These are phyloP conservation scores for Aspergillus unguis DNA, from an alignment of 2,329 filamentous ascomycete species.

Conservation along the genomic window DNA sequence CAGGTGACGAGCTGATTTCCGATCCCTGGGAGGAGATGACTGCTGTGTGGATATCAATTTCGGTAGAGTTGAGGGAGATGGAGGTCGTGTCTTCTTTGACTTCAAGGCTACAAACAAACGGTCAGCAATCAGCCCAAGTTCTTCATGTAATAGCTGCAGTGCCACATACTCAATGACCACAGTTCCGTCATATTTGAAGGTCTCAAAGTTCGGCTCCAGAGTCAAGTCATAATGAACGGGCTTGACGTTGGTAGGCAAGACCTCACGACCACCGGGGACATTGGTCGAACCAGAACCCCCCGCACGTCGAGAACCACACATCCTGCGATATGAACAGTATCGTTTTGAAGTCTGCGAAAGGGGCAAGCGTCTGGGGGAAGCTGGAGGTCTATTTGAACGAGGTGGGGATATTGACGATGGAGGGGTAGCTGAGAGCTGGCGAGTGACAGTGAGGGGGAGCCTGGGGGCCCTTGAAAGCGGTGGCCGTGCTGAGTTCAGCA, in stretches of 20 bases:
- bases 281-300: constrained; percentile 56
- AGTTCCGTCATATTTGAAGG: constrained; percentile 79
- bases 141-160: neutral
- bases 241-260: constrained; percentile 87
- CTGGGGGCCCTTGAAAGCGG: constrained; percentile 31
- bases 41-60: constrained; percentile 76
- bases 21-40: constrained; percentile 60
- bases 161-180: constrained; percentile 70
- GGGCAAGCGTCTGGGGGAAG: constrained; percentile 22
- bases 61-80: constrained; percentile 82
- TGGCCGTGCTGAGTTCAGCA: constrained; percentile 33
- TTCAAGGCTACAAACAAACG: constrained; percentile 57
- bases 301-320: constrained; percentile 66
- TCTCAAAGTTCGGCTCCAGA: constrained; percentile 84
- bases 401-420: constrained; percentile 19
- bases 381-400: constrained; percentile 17
- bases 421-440: constrained; percentile 20
- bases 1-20: constrained; percentile 59
- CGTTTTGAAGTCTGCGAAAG: constrained; percentile 43
- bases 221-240: constrained; percentile 90
- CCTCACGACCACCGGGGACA: constrained; percentile 68
- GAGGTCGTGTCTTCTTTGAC: constrained; percentile 79
- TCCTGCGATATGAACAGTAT: constrained; percentile 72
- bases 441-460: constrained; percentile 24
- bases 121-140: constrained; percentile 4